Evolutionary conservation across 2,329 filamentous ascomycete genomes (phyloP), one percentile per base, ranked within the genome.

Genomic region (Fusarium guadeloupense): DNA sequence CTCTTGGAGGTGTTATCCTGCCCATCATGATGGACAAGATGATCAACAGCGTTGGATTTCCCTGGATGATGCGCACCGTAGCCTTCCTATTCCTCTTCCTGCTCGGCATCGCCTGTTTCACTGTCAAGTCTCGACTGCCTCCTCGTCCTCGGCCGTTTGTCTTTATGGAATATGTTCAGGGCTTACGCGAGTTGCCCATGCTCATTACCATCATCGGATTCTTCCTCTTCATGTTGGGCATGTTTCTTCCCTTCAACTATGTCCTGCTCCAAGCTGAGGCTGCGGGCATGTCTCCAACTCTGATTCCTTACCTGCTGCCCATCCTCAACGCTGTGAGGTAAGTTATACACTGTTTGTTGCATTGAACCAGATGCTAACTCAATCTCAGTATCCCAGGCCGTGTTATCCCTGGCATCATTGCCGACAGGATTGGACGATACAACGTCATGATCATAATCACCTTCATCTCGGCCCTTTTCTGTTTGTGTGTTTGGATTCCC

Each of bases 11-110:
- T 20, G 76, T 81, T 39, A 76, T 85, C 13, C 85, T 90, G 52
- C 75, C 89, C 42, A 86, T 90, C 59, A 80, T 91, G 56, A 81
- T 78, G 50, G 75, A 85, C 55, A 78, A 85, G 57, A 77, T 89
- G 57, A 81, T 84, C 30, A 76, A 78, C 23, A 31, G 54, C 4
- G 71, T 80, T 33, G 79, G 79, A 0, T 81, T 80, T 62, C 75
- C 75, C 4, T 83, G 81, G 81, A 77, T 80, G 58, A 80, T 83
- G 39, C 77, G 81, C 34, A 73, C 74, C 16, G 71, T 81, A 49
- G 80, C 77, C 1, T 81, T 83, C 62, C 68, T 83, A 43, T 80
- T 81, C 62, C 66, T 83, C 3, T 63, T 53, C 44, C 54, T 75
- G 16, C 73, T 77, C 3, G 44, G 67, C 34, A 43, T 78, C 25